phyloP scores from a whole-genome alignment of 306 rosid genomes.

The Quercus wislizeni region DNA sequence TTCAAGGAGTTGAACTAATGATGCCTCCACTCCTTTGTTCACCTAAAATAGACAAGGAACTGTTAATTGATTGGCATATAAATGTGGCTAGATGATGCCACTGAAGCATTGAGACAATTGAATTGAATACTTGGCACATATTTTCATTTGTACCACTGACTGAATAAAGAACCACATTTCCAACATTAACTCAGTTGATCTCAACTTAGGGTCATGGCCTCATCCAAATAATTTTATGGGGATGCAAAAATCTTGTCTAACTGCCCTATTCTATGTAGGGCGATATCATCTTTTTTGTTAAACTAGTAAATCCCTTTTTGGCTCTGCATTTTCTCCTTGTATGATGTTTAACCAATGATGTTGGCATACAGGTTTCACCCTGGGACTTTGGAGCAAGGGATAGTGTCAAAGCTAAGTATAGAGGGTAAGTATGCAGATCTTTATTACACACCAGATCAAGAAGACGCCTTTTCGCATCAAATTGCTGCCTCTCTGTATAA shows the following conservation, averaged over 20 bases:
- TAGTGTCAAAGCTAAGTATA: conserved; percentile 9
- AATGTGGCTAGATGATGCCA: conserved; percentile 15
- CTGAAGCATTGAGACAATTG: conserved; percentile 5
- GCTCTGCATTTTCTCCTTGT: not conserved
- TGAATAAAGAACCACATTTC: not conserved
- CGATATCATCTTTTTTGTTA: not conserved
- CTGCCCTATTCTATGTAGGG: not conserved
- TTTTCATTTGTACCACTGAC: not conserved
- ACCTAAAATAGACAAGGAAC: conserved; percentile 54
- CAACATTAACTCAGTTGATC: not conserved
- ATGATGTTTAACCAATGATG: not conserved
- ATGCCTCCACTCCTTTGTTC: conserved; percentile 88
- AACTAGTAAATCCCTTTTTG: not conserved
- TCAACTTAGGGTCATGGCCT: not conserved
- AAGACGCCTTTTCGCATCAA: conserved; percentile 79
- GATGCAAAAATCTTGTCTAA: not conserved
- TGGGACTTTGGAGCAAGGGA: not conserved
- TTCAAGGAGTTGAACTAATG: conserved; percentile 90
- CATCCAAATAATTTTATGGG: not conserved
- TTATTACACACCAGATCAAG: conserved; percentile 72
- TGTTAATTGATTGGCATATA: conserved; percentile 2
- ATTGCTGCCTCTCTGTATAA: conserved; percentile 58
- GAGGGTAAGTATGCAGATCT: conserved; percentile 14
- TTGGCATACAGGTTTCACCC: not conserved
- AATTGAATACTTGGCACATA: not conserved